Conservation (phyloP, 179 eudicot genomes). For the Heliamphora pulchella region DNA sequence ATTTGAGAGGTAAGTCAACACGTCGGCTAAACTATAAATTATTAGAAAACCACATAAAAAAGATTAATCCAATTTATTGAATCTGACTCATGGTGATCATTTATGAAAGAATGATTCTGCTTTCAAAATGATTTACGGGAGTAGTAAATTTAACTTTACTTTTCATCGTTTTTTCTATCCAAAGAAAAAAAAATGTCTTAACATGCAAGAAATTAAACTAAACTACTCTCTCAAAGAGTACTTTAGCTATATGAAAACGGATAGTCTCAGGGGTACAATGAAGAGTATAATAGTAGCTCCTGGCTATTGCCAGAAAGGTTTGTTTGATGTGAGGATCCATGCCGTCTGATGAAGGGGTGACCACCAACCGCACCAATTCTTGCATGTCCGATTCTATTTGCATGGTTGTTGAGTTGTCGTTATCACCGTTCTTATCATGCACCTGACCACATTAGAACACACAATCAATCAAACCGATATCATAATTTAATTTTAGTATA, state of each 20-base stretch:
- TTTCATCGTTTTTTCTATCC: too few species aligned
- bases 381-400: constrained; percentile 47
- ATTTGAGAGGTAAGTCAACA: too few species aligned
- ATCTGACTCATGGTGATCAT: too few species aligned
- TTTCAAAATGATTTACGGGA: too few species aligned
- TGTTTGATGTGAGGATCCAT: constrained; percentile 35
- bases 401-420: background rate
- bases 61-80: too few species aligned
- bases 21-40: too few species aligned
- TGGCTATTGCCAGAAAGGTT: constrained; percentile 45
- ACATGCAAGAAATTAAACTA: background rate
- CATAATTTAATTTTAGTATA: too few species aligned
- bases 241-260: constrained; percentile 48
- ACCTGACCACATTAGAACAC: constrained; percentile 14
- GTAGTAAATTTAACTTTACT: too few species aligned
- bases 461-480: background rate
- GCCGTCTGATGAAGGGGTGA: constrained; percentile 25
- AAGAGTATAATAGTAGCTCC: constrained; percentile 46
- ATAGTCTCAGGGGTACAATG: constrained; percentile 37
- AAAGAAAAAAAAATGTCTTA: too few species aligned
- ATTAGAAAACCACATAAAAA: too few species aligned
- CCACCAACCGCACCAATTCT: constrained; percentile 38
- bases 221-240: constrained; percentile 45
- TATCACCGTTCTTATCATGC: constrained; percentile 8
- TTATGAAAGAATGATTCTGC: too few species aligned